Base-by-base conservation (phyloP, 2,329 filamentous ascomycete genomes). In the Blumeriella jaapii region DNA sequence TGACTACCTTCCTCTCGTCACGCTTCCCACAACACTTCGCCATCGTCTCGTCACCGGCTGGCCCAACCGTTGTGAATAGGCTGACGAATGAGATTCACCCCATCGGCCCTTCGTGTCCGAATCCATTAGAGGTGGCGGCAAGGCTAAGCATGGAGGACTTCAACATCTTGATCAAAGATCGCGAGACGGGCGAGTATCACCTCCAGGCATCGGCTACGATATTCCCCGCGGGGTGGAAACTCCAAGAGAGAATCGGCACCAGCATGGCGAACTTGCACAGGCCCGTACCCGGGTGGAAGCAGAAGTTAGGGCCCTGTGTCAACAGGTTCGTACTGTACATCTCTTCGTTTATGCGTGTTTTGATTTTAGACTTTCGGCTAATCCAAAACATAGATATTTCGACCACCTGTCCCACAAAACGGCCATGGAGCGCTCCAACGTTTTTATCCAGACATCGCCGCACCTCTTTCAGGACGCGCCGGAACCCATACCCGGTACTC, bases 151-250 rank as follows among this genome's bases (percentile, higher is more conserved):
- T 63, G 60, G 67, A 70, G 47, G 68, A 71, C 40, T 59, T 71
- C 38, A 68, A 61, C 31, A 56, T 72, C 23, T 44, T 70, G 23
- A 54, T 63, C 39, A 60, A 60, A 42, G 48, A 57, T 30, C 58
- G 61, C 9, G 60, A 59, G 13, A 63, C 63, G 5, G 60, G 57
- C 6, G 59, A 65, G 38, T 65, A 67, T 42, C 62, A 63, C 34
- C 48, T 71, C 17, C 57, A 60, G 35, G 67, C 67, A 15, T 66
- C 64, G 29, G 67, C 67, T 4, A 70, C 64, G 10, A 53, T 69
- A 4, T 70, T 69, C 42, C 68, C 67, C 1, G 62, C 66, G 0
- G 68, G 68, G 6, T 71, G 66, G 65, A 61, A 60, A 14, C 57
- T 70, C 9, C 51, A 61, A 24, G 55, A 63, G 28, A 59, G 65